Conservation (phyloP, 2,329 filamentous ascomycete genomes). For the Mariannaea sp. region DNA sequence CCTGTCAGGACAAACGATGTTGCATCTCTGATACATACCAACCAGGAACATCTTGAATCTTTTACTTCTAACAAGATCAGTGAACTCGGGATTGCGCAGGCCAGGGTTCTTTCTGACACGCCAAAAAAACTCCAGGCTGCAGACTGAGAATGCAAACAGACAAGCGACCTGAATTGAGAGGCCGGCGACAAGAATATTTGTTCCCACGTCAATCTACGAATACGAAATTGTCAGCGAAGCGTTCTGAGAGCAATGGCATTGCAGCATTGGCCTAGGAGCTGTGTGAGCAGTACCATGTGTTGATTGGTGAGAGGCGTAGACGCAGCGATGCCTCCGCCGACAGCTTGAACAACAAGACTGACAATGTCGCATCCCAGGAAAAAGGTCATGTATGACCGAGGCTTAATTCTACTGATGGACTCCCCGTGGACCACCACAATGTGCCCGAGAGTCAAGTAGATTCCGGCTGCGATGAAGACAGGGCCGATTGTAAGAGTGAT, state of each 20-base stretch:
- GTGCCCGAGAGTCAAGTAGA: constrained; percentile 33
- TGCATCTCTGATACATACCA: not conserved
- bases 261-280: not conserved
- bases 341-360: constrained; percentile 25
- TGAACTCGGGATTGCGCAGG: constrained; percentile 15
- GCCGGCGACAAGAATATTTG: constrained; percentile 27
- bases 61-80: constrained; percentile 19
- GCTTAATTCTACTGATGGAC: constrained; percentile 20
- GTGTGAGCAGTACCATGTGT: constrained; percentile 13
- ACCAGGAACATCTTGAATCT: constrained; percentile 19
- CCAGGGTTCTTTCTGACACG: constrained; percentile 20
- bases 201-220: constrained; percentile 21
- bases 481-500: constrained; percentile 34
- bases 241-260: not conserved
- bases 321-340: constrained; percentile 26
- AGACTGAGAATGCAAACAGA: constrained; percentile 24
- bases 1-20: not conserved
- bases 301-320: constrained; percentile 24
- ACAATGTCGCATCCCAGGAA: constrained; percentile 27
- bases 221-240: not conserved
- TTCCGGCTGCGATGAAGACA: constrained; percentile 32
- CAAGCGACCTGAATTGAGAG: constrained; percentile 26
- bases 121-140: constrained; percentile 26
- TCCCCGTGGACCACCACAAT: constrained; percentile 31
- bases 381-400: constrained; percentile 21